Evolutionary conservation across 352 stramenopile species (phyloP).

Genomic region (Phytopythium ostracodes): DNA sequence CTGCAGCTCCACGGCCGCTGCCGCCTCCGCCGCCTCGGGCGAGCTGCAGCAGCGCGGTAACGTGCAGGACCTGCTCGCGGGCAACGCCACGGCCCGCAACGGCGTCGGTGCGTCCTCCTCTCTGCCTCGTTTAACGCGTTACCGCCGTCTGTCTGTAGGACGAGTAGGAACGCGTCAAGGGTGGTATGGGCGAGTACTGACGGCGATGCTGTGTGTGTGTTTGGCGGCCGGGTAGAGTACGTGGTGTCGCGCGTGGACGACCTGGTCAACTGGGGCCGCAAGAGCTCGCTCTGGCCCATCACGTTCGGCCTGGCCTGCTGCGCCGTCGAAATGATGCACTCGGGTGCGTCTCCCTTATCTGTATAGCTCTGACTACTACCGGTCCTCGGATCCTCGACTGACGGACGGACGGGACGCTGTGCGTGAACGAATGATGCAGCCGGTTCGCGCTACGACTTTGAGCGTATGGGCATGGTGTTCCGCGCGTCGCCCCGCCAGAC

Average conservation of each 20-base stretch:
- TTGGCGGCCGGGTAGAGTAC: constrained; percentile 84
- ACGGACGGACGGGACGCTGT: too few relatives aligned
- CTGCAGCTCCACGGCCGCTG: constrained; percentile 24
- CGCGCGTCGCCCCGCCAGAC: constrained; percentile 93
- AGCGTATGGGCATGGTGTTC: constrained; percentile 99
- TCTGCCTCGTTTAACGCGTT: too few relatives aligned
- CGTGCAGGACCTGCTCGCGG: constrained; percentile 64
- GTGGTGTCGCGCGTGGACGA: constrained; percentile 97
- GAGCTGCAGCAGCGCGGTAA: constrained; percentile 52
- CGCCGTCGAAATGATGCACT: constrained; percentile 99
- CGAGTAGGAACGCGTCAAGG: too few relatives aligned
- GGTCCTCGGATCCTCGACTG: too few relatives aligned
- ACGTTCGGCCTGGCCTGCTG: constrained; percentile 99
- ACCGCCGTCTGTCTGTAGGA: neutral
- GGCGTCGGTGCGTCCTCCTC: constrained; percentile 75
- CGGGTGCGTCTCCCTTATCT: constrained; percentile 30
- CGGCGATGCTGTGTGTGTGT: neutral
- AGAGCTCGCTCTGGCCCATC: constrained; percentile 98
- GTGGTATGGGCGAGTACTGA: neutral
- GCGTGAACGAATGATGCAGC: constrained; percentile 11
- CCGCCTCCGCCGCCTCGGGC: constrained; percentile 17
- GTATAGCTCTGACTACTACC: too few relatives aligned
- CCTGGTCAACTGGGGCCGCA: constrained; percentile 98
- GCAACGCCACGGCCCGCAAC: constrained; percentile 69
- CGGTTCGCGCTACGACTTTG: constrained; percentile 95